phyloP scores from a whole-genome alignment of 1,284 basidiomycete species.

The Pseudozyma hubeiensis region DNA sequence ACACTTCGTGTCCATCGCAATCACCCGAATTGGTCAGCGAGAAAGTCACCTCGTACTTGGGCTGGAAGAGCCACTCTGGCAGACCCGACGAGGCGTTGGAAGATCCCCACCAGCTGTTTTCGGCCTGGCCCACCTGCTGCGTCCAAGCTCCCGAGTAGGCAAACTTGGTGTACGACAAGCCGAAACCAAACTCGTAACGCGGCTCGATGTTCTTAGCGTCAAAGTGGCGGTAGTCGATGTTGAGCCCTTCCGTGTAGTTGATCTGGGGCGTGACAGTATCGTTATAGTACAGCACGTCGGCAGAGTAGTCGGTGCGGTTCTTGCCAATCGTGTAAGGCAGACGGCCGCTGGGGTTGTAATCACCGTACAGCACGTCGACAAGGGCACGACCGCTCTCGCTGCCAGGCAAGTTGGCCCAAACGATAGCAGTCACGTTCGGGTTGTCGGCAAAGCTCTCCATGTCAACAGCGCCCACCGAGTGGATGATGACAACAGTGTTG shows the following conservation, averaged over 20 bases:
- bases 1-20: conserved; percentile 58
- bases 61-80: conserved; percentile 58
- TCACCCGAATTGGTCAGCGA: conserved; percentile 54
- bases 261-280: conserved; percentile 45
- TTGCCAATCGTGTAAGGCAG: conserved; percentile 63
- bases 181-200: conserved; percentile 57
- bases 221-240: conserved; percentile 59
- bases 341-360: conserved; percentile 58
- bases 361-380: conserved; percentile 57
- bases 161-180: conserved; percentile 62
- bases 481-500: conserved; percentile 63
- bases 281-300: conserved; percentile 56
- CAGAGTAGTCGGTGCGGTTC: conserved; percentile 50
- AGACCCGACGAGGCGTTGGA: conserved; percentile 34
- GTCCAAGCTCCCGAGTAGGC: conserved; percentile 42
- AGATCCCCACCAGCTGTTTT: conserved; percentile 51
- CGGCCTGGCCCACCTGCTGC: conserved; percentile 37
- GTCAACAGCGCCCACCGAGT: conserved; percentile 52
- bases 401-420: conserved; percentile 56
- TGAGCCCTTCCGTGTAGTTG: conserved; percentile 59
- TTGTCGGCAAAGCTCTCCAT: conserved; percentile 58
- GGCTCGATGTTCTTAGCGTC: conserved; percentile 54
- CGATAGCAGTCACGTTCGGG: conserved; percentile 62
- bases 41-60: conserved; percentile 51
- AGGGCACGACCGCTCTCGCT: conserved; percentile 57